phyloP scores from a whole-genome alignment of 305 asterid species.

The Ruellia speciosa region DNA sequence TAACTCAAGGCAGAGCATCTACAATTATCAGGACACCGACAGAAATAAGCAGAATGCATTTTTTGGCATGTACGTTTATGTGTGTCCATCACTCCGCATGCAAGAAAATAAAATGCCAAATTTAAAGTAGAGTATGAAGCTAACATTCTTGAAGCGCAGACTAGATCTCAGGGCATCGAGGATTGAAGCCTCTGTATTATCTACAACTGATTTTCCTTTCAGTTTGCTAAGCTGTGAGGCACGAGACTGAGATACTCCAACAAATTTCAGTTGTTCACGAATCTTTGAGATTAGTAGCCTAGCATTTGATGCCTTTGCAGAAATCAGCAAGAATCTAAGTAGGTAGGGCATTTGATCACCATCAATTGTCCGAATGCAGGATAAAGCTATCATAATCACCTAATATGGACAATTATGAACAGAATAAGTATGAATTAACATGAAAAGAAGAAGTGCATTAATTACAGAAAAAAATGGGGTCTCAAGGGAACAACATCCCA shows the following conservation, averaged over 20 bases:
- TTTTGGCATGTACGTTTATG: background rate
- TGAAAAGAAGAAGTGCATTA: background rate
- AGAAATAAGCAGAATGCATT: conserved; percentile 11
- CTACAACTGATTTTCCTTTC: conserved; percentile 57
- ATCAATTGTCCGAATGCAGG: conserved; percentile 79
- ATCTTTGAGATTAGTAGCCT: conserved; percentile 62
- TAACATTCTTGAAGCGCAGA: conserved; percentile 67
- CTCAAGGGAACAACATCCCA: background rate
- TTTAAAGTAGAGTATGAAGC: conserved; percentile 23
- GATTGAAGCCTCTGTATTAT: conserved; percentile 52
- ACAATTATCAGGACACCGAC: conserved; percentile 18
- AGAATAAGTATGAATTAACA: background rate
- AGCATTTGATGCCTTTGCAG: conserved; percentile 64
- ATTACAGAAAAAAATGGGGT: background rate
- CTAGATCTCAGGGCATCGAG: conserved; percentile 72
- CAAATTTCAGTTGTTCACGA: conserved; percentile 55
- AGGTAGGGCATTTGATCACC: conserved; percentile 70
- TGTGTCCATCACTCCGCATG: background rate
- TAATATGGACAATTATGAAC: conserved; percentile 20
- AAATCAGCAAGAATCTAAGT: conserved; percentile 66
- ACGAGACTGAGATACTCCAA: conserved; percentile 42
- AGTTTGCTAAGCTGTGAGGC: conserved; percentile 41
- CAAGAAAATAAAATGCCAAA: background rate
- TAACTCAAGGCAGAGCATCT: conserved; percentile 74
- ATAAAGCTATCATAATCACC: conserved; percentile 65